A percentile compares a stretch with the other conserved stretches of the same genome.
phyloP scores from a whole-genome alignment of 1,139 yeast species.

The Magnusiomyces sp. region DNA sequence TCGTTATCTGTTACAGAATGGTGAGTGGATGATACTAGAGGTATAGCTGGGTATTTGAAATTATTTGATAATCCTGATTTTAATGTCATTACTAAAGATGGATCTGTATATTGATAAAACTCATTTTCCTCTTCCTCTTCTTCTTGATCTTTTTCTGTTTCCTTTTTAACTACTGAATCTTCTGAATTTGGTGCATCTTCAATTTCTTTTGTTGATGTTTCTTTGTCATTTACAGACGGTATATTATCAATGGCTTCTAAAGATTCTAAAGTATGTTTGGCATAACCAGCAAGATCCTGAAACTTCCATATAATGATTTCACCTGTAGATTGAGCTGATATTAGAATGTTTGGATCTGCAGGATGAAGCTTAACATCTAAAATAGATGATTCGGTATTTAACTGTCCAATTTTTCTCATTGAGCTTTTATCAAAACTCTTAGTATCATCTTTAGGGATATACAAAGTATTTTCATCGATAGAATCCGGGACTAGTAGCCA shows the following conservation, averaged over 20 bases:
- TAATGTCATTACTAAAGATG: not conserved
- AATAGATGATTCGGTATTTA: conserved; percentile 49
- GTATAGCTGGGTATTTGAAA: no score
- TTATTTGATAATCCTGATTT: no score
- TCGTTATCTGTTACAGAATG: conserved; percentile 11
- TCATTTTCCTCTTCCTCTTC: no score
- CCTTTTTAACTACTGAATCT: not conserved
- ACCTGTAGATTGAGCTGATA: conserved; percentile 78
- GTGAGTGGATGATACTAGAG: not conserved
- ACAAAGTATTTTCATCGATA: conserved; percentile 9
- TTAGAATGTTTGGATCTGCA: conserved; percentile 39
- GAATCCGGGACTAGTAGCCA: conserved; percentile 32
- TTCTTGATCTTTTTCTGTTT: not conserved
- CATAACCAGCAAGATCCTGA: conserved; percentile 6
- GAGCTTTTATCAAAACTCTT: not conserved
- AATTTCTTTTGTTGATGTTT: no score
- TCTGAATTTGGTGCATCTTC: no score
- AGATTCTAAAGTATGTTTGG: not conserved
- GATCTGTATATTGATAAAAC: no score
- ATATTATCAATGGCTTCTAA: no score
- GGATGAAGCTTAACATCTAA: conserved; percentile 67
- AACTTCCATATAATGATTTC: conserved; percentile 55
- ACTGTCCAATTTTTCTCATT: conserved; percentile 16
- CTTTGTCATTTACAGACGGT: no score
- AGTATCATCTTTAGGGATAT: conserved; percentile 11